Evolutionary conservation across 768 basidiomycete species (phyloP).

Genomic region (Leccinum barrowsii): DNA sequence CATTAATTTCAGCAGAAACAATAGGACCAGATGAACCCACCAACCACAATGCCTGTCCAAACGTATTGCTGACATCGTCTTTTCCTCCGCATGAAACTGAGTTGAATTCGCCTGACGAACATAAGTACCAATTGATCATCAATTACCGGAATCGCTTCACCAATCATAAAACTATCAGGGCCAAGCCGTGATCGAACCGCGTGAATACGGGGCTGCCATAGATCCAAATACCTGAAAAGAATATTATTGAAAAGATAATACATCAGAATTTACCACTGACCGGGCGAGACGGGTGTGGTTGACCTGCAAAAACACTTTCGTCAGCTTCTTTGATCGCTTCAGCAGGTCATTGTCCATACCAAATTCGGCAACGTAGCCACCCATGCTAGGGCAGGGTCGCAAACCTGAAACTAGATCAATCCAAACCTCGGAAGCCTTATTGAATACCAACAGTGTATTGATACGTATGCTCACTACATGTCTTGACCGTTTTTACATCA

Average conservation of each 20-base stretch:
- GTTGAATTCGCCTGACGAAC: constrained; percentile 46
- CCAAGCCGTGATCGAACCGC: constrained; percentile 46
- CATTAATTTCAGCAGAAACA: background rate
- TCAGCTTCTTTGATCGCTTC: background rate
- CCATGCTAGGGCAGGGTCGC: background rate
- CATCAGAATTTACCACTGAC: constrained; percentile 26
- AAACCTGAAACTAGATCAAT: background rate
- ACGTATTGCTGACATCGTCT: constrained; percentile 49
- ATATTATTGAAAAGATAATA: background rate
- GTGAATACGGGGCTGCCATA: constrained; percentile 52
- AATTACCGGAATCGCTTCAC: constrained; percentile 19
- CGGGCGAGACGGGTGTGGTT: constrained; percentile 50
- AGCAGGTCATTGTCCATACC: background rate
- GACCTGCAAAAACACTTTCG: constrained; percentile 31
- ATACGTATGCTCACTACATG: constrained; percentile 53
- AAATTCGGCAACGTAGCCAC: background rate
- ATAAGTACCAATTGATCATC: background rate
- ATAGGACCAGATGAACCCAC: constrained; percentile 26
- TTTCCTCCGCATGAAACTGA: constrained; percentile 53
- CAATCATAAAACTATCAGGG: constrained; percentile 46
- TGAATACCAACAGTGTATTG: constrained; percentile 44
- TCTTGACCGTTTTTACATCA: constrained; percentile 37
- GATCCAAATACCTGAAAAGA: constrained; percentile 44
- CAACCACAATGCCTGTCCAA: constrained; percentile 54
- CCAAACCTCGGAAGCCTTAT: background rate